Base-by-base conservation (phyloP, 106 monocot species). In the Cymbidium sinense region DNA sequence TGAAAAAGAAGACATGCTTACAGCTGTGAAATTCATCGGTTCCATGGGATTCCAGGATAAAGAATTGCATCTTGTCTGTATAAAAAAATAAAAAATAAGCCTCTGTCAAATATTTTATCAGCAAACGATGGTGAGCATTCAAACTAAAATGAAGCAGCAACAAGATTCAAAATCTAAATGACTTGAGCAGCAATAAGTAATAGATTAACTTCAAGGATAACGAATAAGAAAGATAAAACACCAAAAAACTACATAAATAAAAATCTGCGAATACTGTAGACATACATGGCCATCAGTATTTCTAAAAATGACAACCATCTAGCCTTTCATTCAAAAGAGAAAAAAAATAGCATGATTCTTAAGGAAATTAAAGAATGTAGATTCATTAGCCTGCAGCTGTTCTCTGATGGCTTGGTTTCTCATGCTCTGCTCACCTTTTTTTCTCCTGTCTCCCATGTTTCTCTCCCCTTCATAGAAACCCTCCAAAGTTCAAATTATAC, bases 1-100 rank as follows among this genome's bases (percentile, higher is more conserved):
- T 44, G 77, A 8, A 31, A 70, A 75, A 51, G 7, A 21, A 31
- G 30, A 15, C 30, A 39, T n/a, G 21, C 91, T 88, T 95, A 99
- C 99, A 76, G 86, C 95, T 81, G 99, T 99, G 74, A 99, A 99
- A 79, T 99, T 99, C 90, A 99, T 92, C 15, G 95, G 99, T 81
- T 99, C 99, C 92, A 90, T 99, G 50, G 99, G 99, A 54, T 99
- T 99, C 99, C 99, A 99, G 34, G 88, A 85, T 86, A 99, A 83
- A 20, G 99, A 76, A 89, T 99, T 99, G 27, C 90, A 89, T 83
- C 84, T 99, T 72, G 99, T 99, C 99, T 99, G 90, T 62, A 75
- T 69, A 77, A 84, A 79, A 21, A 70, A 78, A 79, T 43, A 0
- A 72, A 30, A 70, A 15, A 21, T 85, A 70, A 83, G 55, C 34